Conservation (phyloP, 208 protist genomes). For the Acanthamoeba healyi region DNA sequence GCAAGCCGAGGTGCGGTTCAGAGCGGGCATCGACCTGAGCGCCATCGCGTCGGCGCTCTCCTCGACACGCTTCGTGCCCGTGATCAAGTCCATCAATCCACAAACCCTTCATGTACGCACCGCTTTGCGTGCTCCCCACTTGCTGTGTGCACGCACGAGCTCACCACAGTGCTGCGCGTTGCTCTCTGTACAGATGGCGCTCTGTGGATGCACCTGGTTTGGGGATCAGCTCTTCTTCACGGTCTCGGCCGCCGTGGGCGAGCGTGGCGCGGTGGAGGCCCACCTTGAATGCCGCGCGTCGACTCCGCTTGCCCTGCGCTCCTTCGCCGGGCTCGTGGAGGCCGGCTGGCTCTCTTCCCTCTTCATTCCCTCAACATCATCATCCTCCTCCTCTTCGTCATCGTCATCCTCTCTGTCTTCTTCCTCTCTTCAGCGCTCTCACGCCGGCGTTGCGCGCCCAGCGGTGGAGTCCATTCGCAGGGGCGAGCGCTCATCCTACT, state of each 20-base stretch:
- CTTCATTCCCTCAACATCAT: not conserved
- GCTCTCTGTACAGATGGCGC: not conserved
- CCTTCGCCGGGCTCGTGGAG: not conserved
- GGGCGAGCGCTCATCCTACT: not conserved
- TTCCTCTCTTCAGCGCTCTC: not conserved
- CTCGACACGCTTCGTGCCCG: not conserved
- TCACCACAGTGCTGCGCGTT: not conserved
- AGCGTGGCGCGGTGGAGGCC: not conserved
- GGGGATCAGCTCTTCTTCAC: conserved; percentile 41
- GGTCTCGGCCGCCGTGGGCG: not conserved
- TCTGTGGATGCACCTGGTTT: conserved; percentile 39
- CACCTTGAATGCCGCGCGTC: conserved; percentile 16
- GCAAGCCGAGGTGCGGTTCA: not conserved
- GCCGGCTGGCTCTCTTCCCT: not conserved
- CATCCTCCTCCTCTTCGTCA: not conserved
- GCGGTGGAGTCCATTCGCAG: not conserved
- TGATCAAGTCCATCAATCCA: not conserved
- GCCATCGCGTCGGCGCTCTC: not conserved
- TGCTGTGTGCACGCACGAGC: too few species aligned
- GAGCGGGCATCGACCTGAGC: not conserved
- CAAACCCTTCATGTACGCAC: conserved; percentile 29
- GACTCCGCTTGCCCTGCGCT: not conserved
- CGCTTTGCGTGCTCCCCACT: not conserved
- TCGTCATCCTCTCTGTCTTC: too few species aligned
- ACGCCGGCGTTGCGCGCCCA: not conserved